Evolutionary conservation across 306 rosid species (phyloP).

Genomic region (Vicia faba): DNA sequence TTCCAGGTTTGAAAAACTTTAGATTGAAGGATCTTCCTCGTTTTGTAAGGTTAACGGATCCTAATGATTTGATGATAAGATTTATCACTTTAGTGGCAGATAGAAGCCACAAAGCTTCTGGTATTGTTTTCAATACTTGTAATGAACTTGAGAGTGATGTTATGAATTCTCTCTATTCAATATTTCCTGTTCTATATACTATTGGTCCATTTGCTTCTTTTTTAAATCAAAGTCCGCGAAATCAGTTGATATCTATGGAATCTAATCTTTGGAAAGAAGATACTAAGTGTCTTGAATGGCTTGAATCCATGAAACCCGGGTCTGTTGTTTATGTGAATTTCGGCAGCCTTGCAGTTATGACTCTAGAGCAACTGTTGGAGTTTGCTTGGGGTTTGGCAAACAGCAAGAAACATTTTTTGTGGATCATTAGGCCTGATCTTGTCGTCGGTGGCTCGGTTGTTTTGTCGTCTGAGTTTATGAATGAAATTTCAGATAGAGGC

Average conservation of each 20-base stretch:
- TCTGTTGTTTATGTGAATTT: conserved; percentile 2
- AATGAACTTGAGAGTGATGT: conserved; percentile 19
- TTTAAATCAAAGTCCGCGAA: no score
- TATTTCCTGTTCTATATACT: neutral
- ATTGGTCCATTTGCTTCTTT: neutral
- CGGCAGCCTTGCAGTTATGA: neutral
- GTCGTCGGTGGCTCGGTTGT: neutral
- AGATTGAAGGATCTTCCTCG: conserved; percentile 17
- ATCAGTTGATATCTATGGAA: no score
- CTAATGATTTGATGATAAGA: neutral
- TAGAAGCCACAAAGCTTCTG: neutral
- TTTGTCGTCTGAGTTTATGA: neutral
- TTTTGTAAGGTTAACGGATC: conserved; percentile 15
- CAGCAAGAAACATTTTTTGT: neutral
- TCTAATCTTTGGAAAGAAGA: no score
- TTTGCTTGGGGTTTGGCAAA: conserved; percentile 13
- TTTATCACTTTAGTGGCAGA: neutral
- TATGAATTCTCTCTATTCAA: neutral
- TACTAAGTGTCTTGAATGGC: no score
- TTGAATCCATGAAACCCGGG: no score
- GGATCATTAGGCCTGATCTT: conserved; percentile 1
- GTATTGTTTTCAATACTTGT: conserved; percentile 11
- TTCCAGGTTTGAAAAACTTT: conserved; percentile 28
- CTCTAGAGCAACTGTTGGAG: neutral
- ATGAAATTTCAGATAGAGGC: neutral